Evolutionary conservation across 2,329 filamentous ascomycete genomes (phyloP).

Genomic region (Xylariaceae sp.): DNA sequence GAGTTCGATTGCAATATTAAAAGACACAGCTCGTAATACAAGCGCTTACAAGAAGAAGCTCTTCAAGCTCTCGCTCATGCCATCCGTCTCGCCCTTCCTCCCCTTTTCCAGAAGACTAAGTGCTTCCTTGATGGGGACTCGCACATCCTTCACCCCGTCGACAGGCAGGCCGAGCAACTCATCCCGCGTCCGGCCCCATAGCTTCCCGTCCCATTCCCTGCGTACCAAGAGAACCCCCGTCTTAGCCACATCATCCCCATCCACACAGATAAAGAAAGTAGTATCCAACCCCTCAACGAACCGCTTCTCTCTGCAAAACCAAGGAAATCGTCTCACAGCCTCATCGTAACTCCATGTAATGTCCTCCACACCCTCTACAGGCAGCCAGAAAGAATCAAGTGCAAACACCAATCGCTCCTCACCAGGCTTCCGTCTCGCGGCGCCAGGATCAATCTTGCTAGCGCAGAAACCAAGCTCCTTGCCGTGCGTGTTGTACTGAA

Average conservation of each 20-base stretch:
- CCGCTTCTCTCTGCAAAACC: constrained; percentile 15
- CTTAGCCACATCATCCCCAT: constrained; percentile 9
- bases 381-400: constrained; percentile 2
- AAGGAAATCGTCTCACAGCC: constrained; percentile 18
- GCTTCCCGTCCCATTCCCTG: constrained; percentile 10
- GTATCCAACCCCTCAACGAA: constrained; percentile 18
- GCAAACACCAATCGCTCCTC: constrained; percentile 15
- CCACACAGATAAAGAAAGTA: constrained; percentile 13
- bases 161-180: constrained; percentile 5
- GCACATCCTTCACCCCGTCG: background rate
- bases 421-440: constrained; percentile 10
- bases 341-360: constrained; percentile 14
- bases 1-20: too few species aligned
- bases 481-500: constrained; percentile 17
- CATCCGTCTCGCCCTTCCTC: constrained; percentile 8
- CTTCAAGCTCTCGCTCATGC: constrained; percentile 11
- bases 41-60: constrained; percentile 7
- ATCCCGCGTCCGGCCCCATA: constrained; percentile 8
- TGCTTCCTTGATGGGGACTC: constrained; percentile 6
- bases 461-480: constrained; percentile 16
- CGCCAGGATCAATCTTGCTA: constrained; percentile 7
- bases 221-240: constrained; percentile 7
- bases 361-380: background rate
- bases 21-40: background rate
- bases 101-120: constrained; percentile 11